Evolutionary conservation across 225 moss, liverwort and hornwort genomes (phyloP).

Genomic region (Physcomitrium patens): DNA sequence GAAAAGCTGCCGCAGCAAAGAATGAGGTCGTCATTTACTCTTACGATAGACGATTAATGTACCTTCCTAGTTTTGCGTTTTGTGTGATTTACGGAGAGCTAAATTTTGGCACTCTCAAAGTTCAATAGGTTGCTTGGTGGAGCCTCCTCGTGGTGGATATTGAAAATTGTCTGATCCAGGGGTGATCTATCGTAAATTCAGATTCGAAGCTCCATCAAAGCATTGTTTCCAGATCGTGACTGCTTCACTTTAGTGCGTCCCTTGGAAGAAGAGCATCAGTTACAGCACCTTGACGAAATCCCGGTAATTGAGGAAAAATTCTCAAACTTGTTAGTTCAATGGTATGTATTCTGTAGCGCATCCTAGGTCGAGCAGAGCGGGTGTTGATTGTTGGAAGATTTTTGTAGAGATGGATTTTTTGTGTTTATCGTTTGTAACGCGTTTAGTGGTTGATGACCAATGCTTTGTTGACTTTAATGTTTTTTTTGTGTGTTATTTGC

Average conservation of each 20-base stretch:
- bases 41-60: no score
- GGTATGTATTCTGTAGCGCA: background rate
- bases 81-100: no score
- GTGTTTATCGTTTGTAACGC: background rate
- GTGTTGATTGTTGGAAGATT: no score
- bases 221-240: constrained; percentile 85
- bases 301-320: constrained; percentile 38
- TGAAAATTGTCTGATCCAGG: background rate
- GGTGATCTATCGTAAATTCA: constrained; percentile 29
- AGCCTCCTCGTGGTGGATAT: background rate
- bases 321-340: background rate
- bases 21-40: constrained; percentile 57
- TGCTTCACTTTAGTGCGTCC: constrained; percentile 88
- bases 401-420: background rate
- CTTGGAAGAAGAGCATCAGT: constrained; percentile 69
- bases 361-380: no score
- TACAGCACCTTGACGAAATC: constrained; percentile 87
- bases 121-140: no score
- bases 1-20: constrained; percentile 79
- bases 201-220: constrained; percentile 79
- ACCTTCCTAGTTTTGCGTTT: no score
- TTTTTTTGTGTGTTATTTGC: constrained; percentile 21
- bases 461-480: background rate
- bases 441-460: background rate
- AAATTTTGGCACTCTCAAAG: no score